Base-by-base conservation (phyloP, 2,329 filamentous ascomycete genomes). In the Ploettnerulaceae sp. region DNA sequence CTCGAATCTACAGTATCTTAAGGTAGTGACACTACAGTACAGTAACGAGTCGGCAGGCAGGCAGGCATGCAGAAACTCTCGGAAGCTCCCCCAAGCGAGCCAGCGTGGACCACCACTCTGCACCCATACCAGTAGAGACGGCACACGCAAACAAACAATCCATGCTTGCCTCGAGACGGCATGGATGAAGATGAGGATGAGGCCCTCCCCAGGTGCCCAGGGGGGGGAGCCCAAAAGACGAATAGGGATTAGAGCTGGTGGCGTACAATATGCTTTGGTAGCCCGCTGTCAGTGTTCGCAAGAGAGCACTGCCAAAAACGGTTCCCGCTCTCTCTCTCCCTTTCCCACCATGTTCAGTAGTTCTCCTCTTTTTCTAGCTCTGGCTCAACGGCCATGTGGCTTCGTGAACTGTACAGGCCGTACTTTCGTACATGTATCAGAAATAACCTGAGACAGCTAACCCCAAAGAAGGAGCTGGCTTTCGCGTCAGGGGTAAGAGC, bases 121-220 rank as follows among this genome's bases (percentile, higher is more conserved):
- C n/a, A n/a, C n/a, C n/a, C n/a, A n/a, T n/a, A n/a, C n/a, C n/a
- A n/a, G n/a, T n/a, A n/a, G n/a, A n/a, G n/a, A n/a, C 31, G 29
- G 7, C 20, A 7, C 12, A 14, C 21, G 15, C 36, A 28, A 24
- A 21, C 36, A 20, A 39, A 20, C 29, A 39, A 47, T 47, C 48
- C 48, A 26, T 22, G 48, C 17, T n/a, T 41, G 26, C 48, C 44
- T 51, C 48, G 48, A 47, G 48, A 51, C 48, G 24, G 28, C 48
- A 43, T 21, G 48, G 43, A 43, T 42, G 18, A 41, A 31, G 28
- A 36, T 24, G 21, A 32, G 21, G 39, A 36, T 26, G n/a, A n/a
- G n/a, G n/a, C n/a, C n/a, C n/a, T n/a, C n/a, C n/a, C n/a, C 14
- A 31, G 33, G 38, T 25, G 15, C n/a, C 15, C 28, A 22, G 26